phyloP scores from a whole-genome alignment of 306 rosid species.

The Potentilla sterilis region DNA sequence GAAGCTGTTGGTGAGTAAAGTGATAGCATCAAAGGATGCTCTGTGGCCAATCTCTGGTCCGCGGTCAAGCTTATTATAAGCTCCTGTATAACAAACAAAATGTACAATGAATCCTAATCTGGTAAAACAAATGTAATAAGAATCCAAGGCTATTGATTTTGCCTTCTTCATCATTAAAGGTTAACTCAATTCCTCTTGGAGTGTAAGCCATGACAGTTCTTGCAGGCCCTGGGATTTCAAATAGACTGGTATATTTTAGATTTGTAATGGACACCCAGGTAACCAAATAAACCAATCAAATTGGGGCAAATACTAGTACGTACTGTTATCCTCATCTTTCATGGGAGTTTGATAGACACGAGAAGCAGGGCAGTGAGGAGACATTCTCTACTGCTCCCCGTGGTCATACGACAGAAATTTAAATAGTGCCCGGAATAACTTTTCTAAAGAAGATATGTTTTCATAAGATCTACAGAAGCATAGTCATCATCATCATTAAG shows the following conservation, averaged over 20 bases:
- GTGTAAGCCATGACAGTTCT: background rate
- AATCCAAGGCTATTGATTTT: background rate
- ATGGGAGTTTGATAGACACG: background rate
- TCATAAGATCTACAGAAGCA: background rate
- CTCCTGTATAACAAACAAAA: too few species aligned
- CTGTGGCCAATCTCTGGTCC: slow-evolving; percentile 16
- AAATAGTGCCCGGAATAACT: background rate
- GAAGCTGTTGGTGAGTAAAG: slow-evolving; percentile 49
- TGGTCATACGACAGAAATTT: background rate
- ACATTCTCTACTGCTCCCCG: background rate
- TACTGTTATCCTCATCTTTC: background rate
- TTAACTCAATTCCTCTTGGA: background rate
- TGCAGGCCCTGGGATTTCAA: background rate
- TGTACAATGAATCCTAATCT: too few species aligned
- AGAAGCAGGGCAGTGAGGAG: too few species aligned
- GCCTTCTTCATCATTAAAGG: too few species aligned
- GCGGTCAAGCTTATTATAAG: slow-evolving; percentile 21
- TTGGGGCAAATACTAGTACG: background rate
- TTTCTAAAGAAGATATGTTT: background rate
- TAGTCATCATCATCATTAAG: background rate
- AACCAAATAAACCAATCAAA: too few species aligned
- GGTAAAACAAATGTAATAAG: background rate
- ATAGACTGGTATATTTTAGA: background rate
- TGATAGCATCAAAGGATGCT: slow-evolving; percentile 28
- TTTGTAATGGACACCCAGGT: background rate